Conservation (phyloP, 495 filamentous ascomycete species). For the Penicillium riverlandense region DNA sequence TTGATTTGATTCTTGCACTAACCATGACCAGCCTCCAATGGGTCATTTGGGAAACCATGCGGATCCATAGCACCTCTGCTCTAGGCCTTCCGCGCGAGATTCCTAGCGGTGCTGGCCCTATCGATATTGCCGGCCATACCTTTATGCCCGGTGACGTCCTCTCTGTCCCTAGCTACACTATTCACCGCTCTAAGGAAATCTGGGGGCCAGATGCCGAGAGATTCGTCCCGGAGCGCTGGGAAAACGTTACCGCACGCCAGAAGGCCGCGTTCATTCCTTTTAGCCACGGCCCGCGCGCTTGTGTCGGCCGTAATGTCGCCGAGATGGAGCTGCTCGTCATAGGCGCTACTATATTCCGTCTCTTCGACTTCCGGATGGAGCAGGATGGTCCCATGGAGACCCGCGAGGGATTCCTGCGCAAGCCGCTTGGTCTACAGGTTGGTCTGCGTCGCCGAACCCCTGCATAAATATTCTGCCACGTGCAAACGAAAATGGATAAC, state of each 20-base stretch:
- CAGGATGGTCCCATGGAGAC: constrained; percentile 67
- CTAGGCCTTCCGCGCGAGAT: constrained; percentile 82
- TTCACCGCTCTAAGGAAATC: constrained; percentile 75
- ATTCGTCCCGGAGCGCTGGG: constrained; percentile 82
- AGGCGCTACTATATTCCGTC: constrained; percentile 62
- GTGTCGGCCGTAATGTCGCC: constrained; percentile 80
- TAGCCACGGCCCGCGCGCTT: constrained; percentile 70
- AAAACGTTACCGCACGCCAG: constrained; percentile 52
- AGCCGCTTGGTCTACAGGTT: constrained; percentile 70
- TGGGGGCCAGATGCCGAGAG: constrained; percentile 73
- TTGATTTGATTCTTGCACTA: not conserved
- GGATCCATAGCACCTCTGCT: constrained; percentile 81
- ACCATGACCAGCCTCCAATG: constrained; percentile 45
- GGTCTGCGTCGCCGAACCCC: constrained; percentile 51
- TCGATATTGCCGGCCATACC: constrained; percentile 49
- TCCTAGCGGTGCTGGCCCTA: constrained; percentile 49
- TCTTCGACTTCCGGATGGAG: constrained; percentile 68
- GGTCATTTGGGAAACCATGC: constrained; percentile 84
- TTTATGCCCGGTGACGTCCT: constrained; percentile 71
- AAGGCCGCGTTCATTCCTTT: constrained; percentile 85
- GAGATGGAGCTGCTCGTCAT: constrained; percentile 92
- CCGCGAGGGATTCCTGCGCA: constrained; percentile 82
- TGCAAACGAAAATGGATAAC: not conserved
- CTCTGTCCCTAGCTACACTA: constrained; percentile 78
- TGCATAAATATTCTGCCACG: constrained; percentile 1